Evolutionary conservation across 176 grass and related monocot genomes (phyloP).

Genomic region (Phragmites australis): DNA sequence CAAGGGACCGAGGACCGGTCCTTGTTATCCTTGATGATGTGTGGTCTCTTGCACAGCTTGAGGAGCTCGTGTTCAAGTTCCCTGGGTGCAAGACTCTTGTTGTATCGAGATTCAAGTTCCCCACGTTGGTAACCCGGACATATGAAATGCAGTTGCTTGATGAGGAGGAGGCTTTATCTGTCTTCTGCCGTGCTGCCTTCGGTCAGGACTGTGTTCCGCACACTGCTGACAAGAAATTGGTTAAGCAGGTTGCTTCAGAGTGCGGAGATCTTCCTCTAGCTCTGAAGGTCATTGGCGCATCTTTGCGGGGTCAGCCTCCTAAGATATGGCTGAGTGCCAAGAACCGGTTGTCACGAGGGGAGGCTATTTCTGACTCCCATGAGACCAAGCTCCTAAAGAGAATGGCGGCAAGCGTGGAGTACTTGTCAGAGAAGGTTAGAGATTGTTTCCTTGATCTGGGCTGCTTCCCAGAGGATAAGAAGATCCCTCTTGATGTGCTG

Average conservation of each 20-base stretch:
- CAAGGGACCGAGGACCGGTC: conserved; percentile 65
- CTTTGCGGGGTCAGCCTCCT: conserved; percentile 72
- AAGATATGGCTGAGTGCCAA: conserved; percentile 96
- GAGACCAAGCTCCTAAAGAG: conserved; percentile 84
- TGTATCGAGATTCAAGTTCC: conserved; percentile 88
- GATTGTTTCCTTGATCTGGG: conserved; percentile 97
- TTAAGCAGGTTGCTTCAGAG: conserved; percentile 86
- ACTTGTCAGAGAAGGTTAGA: conserved; percentile 65
- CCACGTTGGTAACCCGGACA: conserved; percentile 47
- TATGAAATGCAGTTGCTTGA: conserved; percentile 85
- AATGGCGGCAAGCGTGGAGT: conserved; percentile 83
- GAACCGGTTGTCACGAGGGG: conserved; percentile 81
- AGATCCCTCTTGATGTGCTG: conserved; percentile 85
- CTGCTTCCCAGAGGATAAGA: conserved; percentile 97
- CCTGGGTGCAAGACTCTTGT: conserved; percentile 83
- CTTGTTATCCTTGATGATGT: conserved; percentile 94
- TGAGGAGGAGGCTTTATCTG: conserved; percentile 77
- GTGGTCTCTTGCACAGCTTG: conserved; percentile 79
- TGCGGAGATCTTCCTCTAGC: conserved; percentile 97
- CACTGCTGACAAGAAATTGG: conserved; percentile 83
- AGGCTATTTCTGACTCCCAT: conserved; percentile 82
- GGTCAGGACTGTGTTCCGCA: conserved; percentile 55
- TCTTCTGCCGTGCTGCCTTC: conserved; percentile 83
- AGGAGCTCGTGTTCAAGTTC: conserved; percentile 81
- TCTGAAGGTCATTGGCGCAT: conserved; percentile 85